Conservation (phyloP, 179 eudicot genomes). For the Heliamphora pulchella region DNA sequence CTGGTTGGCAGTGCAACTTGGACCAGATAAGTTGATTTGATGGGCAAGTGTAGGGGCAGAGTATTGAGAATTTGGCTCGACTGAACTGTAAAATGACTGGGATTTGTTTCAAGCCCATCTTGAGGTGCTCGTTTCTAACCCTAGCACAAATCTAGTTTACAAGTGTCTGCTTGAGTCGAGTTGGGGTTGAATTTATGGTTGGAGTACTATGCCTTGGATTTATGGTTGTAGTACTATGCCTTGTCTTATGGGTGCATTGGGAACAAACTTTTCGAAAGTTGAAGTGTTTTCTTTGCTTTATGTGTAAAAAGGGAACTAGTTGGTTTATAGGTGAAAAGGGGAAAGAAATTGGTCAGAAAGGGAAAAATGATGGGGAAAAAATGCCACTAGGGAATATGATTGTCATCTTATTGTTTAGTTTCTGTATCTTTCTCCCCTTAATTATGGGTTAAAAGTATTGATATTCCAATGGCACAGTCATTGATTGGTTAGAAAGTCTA, state of each 20-base stretch:
- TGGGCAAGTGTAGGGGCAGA: constrained; percentile 4
- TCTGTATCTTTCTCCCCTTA: background rate
- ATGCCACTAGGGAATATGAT: background rate
- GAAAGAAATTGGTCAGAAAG: background rate
- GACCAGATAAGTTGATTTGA: background rate
- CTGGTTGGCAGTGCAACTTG: constrained; percentile 10
- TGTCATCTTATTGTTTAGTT: background rate
- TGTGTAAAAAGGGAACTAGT: background rate
- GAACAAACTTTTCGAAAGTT: background rate
- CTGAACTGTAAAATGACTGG: constrained; percentile 7
- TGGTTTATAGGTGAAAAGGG: background rate
- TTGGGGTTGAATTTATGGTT: constrained; percentile 8
- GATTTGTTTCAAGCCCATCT: background rate
- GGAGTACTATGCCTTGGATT: constrained; percentile 1
- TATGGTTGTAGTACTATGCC: background rate
- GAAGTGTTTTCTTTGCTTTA: too few relatives aligned
- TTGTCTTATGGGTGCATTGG: background rate
- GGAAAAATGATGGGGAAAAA: background rate
- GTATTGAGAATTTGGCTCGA: constrained; percentile 8
- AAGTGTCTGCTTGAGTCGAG: constrained; percentile 1
- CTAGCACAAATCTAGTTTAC: constrained; percentile 8
- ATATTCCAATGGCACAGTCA: too few relatives aligned
- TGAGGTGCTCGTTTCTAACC: constrained; percentile 5
- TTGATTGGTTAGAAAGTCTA: too few relatives aligned
- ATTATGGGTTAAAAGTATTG: too few relatives aligned